Evolutionary conservation across 768 basidiomycete species (phyloP).

Genomic region (Phanerochaete sordida): DNA sequence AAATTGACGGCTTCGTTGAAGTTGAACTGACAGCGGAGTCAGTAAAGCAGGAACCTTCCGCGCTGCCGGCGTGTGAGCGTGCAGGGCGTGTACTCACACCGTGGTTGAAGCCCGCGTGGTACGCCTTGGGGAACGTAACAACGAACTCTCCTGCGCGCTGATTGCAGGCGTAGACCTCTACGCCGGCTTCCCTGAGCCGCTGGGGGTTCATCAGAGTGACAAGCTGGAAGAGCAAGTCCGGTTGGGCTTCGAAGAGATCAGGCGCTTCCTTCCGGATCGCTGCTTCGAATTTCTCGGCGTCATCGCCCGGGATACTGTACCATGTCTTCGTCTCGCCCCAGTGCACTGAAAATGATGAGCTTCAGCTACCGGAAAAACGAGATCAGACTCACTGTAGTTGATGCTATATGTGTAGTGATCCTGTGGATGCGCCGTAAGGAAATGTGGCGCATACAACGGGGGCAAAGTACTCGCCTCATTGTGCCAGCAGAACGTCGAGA

Average conservation of each 20-base stretch:
- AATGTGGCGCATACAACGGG: slow-evolving; percentile 3
- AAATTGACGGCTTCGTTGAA: slow-evolving; percentile 99
- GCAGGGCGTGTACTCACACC: slow-evolving; percentile 59
- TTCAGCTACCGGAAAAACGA: slow-evolving; percentile 1
- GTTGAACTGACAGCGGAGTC: slow-evolving; percentile 61
- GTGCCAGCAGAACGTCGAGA: slow-evolving; percentile 99
- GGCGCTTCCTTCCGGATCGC: slow-evolving; percentile 95
- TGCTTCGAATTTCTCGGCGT: slow-evolving; percentile 94
- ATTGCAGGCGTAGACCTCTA: slow-evolving; percentile 91
- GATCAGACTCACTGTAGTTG: slow-evolving; percentile 72
- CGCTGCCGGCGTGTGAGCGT: neutral
- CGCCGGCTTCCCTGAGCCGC: slow-evolving; percentile 80
- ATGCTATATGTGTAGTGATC: slow-evolving; percentile 98
- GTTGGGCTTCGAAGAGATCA: slow-evolving; percentile 96
- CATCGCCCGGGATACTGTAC: slow-evolving; percentile 97
- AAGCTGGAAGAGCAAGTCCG: slow-evolving; percentile 94
- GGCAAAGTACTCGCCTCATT: slow-evolving; percentile 65
- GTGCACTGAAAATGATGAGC: slow-evolving; percentile 60
- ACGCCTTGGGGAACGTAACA: slow-evolving; percentile 96
- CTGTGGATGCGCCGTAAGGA: slow-evolving; percentile 33
- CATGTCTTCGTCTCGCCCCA: slow-evolving; percentile 99
- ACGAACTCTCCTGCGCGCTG: slow-evolving; percentile 98
- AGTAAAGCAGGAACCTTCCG: slow-evolving; percentile 6
- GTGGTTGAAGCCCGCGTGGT: slow-evolving; percentile 98
- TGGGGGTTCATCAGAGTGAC: slow-evolving; percentile 97